Conservation (phyloP, 106 monocot genomes). For the Acorus gramineus region DNA sequence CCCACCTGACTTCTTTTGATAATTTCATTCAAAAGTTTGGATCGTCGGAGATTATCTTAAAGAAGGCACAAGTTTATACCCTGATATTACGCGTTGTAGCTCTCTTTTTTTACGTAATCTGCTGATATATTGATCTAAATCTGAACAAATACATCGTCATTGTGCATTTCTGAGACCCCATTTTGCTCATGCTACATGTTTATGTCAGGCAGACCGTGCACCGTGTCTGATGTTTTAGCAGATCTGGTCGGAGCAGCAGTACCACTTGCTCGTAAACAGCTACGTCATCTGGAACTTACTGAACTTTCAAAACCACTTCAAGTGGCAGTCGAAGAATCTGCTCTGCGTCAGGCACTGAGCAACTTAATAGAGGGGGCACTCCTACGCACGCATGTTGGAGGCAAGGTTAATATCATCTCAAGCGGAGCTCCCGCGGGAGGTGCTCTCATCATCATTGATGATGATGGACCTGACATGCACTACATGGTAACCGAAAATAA, state of each 20-base stretch:
- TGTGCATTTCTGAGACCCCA: neutral
- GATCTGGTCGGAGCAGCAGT: slow-evolving; percentile 71
- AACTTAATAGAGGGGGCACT: slow-evolving; percentile 92
- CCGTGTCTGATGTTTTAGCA: slow-evolving; percentile 47
- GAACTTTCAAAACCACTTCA: slow-evolving; percentile 28
- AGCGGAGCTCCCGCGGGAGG: slow-evolving; percentile 72
- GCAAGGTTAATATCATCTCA: slow-evolving; percentile 58
- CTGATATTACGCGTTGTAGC: too few species aligned
- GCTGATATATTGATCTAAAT: too few species aligned
- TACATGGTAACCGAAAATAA: slow-evolving; percentile 60
- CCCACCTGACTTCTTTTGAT: too few species aligned
- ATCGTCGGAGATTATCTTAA: too few species aligned
- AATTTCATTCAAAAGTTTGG: too few species aligned
- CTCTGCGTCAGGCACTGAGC: slow-evolving; percentile 73
- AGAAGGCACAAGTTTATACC: too few species aligned
- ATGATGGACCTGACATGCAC: slow-evolving; percentile 91
- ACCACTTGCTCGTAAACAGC: slow-evolving; percentile 57
- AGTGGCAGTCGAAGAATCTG: slow-evolving; percentile 80
- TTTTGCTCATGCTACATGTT: slow-evolving; percentile 16
- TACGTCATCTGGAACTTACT: slow-evolving; percentile 34
- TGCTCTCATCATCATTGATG: slow-evolving; percentile 67
- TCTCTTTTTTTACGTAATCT: neutral
- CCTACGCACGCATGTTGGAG: slow-evolving; percentile 54
- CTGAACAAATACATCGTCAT: neutral
- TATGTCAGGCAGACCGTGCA: slow-evolving; percentile 85